Conservation (phyloP, 1,284 basidiomycete genomes). For the Tilletia horrida region DNA sequence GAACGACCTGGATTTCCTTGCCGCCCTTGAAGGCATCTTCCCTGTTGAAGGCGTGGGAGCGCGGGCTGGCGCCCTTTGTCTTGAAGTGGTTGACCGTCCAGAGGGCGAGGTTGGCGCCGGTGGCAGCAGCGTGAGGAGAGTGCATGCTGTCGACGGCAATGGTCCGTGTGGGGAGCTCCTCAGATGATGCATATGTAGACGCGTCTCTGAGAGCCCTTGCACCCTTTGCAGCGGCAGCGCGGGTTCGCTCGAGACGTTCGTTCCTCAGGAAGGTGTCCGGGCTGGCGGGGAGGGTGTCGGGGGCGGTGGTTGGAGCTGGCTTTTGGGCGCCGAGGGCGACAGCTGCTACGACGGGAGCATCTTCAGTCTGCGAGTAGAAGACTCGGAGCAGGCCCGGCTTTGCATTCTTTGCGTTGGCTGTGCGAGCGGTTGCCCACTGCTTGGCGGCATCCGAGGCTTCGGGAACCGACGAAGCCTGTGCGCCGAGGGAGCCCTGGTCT, state of each 20-base stretch:
- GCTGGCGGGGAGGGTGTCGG: slow-evolving; percentile 37
- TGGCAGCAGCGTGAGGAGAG: slow-evolving; percentile 49
- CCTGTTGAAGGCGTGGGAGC: slow-evolving; percentile 29
- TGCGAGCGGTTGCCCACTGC: slow-evolving; percentile 47
- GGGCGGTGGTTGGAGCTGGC: slow-evolving; percentile 42
- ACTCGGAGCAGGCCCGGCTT: slow-evolving; percentile 47
- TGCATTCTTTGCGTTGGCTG: slow-evolving; percentile 30
- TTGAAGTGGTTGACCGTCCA: slow-evolving; percentile 53
- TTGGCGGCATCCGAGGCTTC: slow-evolving; percentile 31
- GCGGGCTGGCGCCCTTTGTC: slow-evolving; percentile 41
- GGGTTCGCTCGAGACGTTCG: slow-evolving; percentile 46
- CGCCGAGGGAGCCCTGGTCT: background rate
- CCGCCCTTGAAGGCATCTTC: slow-evolving; percentile 43
- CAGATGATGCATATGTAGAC: slow-evolving; percentile 31
- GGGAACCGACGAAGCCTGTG: background rate
- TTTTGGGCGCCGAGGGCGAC: slow-evolving; percentile 46
- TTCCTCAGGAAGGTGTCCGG: slow-evolving; percentile 46
- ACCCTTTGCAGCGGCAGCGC: slow-evolving; percentile 50
- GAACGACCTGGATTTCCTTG: slow-evolving; percentile 40
- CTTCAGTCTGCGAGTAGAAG: slow-evolving; percentile 39
- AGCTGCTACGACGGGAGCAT: slow-evolving; percentile 34
- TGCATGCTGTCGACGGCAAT: slow-evolving; percentile 44
- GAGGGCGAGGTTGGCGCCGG: slow-evolving; percentile 45
- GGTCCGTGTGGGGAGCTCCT: slow-evolving; percentile 23
- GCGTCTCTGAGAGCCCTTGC: slow-evolving; percentile 46